phyloP scores from a whole-genome alignment of 495 filamentous ascomycete species.

The Eremomyces bilateralis region DNA sequence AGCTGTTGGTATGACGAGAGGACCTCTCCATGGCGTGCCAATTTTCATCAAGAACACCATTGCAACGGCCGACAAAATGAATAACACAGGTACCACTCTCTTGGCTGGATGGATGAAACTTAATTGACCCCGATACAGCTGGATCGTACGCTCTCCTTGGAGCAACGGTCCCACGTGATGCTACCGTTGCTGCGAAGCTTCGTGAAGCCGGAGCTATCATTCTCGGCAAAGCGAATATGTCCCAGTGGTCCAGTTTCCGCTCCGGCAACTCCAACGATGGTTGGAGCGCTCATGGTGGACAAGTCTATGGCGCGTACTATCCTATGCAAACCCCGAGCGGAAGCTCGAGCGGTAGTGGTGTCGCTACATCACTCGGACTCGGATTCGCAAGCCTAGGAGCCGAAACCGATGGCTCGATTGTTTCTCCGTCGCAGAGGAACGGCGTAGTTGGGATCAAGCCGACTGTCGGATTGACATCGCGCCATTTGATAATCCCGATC shows the following conservation, averaged over 20 bases:
- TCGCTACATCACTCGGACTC: conserved; percentile 27
- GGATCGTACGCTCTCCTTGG: conserved; percentile 32
- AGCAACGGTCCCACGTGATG: conserved; percentile 13
- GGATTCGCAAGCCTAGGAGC: conserved; percentile 28
- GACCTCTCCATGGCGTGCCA: conserved; percentile 43
- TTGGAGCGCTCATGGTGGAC: conserved; percentile 32
- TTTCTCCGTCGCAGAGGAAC: conserved; percentile 17
- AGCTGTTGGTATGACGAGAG: conserved; percentile 21
- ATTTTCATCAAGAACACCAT: conserved; percentile 55
- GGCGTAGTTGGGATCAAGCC: conserved; percentile 38
- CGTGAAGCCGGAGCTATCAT: conserved; percentile 22
- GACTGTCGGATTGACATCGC: conserved; percentile 43
- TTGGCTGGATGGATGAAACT: not conserved
- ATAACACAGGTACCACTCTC: conserved; percentile 29
- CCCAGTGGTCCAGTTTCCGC: conserved; percentile 32
- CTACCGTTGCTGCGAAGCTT: conserved; percentile 19
- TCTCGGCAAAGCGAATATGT: conserved; percentile 30
- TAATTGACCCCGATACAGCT: conserved; percentile 14
- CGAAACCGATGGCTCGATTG: conserved; percentile 20
- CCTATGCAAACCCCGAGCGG: conserved; percentile 31
- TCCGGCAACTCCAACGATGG: conserved; percentile 28
- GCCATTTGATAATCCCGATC: conserved; percentile 39
- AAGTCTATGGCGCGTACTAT: conserved; percentile 28
- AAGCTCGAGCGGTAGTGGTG: conserved; percentile 30
- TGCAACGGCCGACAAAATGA: conserved; percentile 44